Percentiles rank a stretch among this genome's conserved stretches.
These are phyloP conservation scores for Fusarium foetens DNA, from an alignment of 2,329 filamentous ascomycete species.

Conservation along the genomic window DNA sequence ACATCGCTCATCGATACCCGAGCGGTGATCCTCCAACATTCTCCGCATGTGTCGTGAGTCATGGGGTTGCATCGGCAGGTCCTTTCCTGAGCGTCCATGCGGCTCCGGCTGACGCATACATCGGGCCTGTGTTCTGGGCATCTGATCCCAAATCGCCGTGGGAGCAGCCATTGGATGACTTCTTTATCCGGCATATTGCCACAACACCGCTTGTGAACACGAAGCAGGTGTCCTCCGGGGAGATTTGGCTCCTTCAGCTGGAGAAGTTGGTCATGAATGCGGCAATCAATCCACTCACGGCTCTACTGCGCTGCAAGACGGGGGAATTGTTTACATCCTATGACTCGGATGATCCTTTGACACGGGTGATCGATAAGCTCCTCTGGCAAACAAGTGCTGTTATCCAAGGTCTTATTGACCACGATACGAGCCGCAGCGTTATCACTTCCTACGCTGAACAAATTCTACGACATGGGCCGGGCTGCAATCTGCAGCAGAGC, in stretches of 20 bases:
- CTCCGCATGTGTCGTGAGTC: slow-evolving; percentile 9
- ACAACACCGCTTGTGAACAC: neutral
- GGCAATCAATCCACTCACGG: slow-evolving; percentile 6
- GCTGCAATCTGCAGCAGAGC: neutral
- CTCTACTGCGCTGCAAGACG: neutral
- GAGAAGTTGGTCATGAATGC: slow-evolving; percentile 15
- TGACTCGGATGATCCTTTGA: neutral
- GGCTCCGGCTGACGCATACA: slow-evolving; percentile 1
- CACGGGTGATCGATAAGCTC: neutral
- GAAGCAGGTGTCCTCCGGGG: neutral
- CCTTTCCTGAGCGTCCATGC: slow-evolving; percentile 12
- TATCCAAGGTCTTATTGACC: slow-evolving; percentile 1
- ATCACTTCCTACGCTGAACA: slow-evolving; percentile 1
- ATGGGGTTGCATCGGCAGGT: slow-evolving; percentile 6
- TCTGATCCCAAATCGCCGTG: neutral
- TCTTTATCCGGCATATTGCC: neutral
- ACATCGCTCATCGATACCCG: neutral
- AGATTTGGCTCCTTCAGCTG: slow-evolving; percentile 1
- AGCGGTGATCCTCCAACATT: neutral
- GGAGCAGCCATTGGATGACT: neutral
- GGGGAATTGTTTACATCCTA: neutral
- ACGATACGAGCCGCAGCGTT: neutral
- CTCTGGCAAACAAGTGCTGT: neutral
- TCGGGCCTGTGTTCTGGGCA: slow-evolving; percentile 1
- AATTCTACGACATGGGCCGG: neutral